Evolutionary conservation across 2,329 filamentous ascomycete species (phyloP).

Genomic region (Huntiella decipiens): DNA sequence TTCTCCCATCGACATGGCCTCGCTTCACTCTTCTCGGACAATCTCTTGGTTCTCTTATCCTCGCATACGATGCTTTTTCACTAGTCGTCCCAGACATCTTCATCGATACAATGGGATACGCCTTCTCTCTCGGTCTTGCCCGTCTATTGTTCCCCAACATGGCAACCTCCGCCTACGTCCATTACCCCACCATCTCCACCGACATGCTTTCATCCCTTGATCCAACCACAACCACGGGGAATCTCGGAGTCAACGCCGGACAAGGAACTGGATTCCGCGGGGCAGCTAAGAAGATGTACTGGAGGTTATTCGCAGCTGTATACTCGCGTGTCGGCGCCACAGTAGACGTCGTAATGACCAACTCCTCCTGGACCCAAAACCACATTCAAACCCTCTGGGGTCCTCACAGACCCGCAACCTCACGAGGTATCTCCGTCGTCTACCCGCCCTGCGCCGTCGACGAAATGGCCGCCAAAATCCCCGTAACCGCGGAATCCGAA

Average conservation of each 20-base stretch:
- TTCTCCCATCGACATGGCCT: slow-evolving; percentile 74
- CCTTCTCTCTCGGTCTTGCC: slow-evolving; percentile 67
- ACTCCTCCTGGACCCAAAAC: slow-evolving; percentile 80
- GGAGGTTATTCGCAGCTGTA: slow-evolving; percentile 62
- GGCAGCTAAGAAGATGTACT: slow-evolving; percentile 59
- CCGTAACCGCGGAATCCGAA: slow-evolving; percentile 51
- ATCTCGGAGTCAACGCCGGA: slow-evolving; percentile 65
- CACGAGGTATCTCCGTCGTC: slow-evolving; percentile 46
- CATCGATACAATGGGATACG: slow-evolving; percentile 95
- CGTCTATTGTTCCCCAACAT: slow-evolving; percentile 65
- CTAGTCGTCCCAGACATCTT: slow-evolving; percentile 85
- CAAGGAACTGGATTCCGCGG: slow-evolving; percentile 57
- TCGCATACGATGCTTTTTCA: slow-evolving; percentile 86
- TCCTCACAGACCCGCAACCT: slow-evolving; percentile 25
- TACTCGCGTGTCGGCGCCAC: slow-evolving; percentile 71
- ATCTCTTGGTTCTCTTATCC: slow-evolving; percentile 66
- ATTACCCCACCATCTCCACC: slow-evolving; percentile 95
- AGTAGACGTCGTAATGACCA: slow-evolving; percentile 91
- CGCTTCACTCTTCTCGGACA: slow-evolving; percentile 89
- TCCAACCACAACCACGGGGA: slow-evolving; percentile 35
- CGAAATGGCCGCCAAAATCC: slow-evolving; percentile 58
- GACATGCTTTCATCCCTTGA: slow-evolving; percentile 85
- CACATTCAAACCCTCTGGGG: slow-evolving; percentile 74
- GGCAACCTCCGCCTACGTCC: slow-evolving; percentile 82
- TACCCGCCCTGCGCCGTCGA: slow-evolving; percentile 86